Evolutionary conservation across 345 rosid genomes (phyloP), one percentile per base, ranked within the genome.

Genomic region (Aquilaria sinensis): DNA sequence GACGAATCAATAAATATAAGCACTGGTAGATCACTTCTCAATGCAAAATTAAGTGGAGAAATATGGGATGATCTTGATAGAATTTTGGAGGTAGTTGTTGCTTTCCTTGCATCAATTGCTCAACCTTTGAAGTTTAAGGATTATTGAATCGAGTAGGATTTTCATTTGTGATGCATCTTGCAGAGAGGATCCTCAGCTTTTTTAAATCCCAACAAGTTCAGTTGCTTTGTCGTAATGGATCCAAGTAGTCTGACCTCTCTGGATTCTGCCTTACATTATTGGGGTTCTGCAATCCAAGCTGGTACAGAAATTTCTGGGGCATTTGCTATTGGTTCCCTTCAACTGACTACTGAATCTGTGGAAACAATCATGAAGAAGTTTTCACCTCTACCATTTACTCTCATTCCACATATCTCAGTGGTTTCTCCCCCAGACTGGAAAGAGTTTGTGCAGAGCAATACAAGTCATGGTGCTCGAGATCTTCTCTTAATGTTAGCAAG

Each of bases 251-350:
- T 74, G 31, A 56, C 69, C 14, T 87, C 96, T 46, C 72, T 89
- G 60, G 78, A 74, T 66, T 80, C 90, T 12, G 93, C 97, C 9
- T 65, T 84, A 56, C 87, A 85, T 2, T 87, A 83, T 65, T 90
- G 96, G 96, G 96, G 97, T 41, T 83, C 92, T 70, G 67, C 90
- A 37, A 65, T 93, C 66, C 97, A 90, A 80, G 93, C 97, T 32
- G 92, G 94, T 49, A 77, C 83, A 10, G 77, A 73, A 64, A 78
- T 89, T 68, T 81, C 94, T 68, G 97, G 94, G 23, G 97, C 87
- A 14, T 52, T 81, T 54, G 77, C 79, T 60, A 56, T 72, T 53
- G 60, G 72, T 62, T 69, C 82, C 66, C 77, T 76, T 3, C 23
- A 68, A 57, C 56, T 45, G 58, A 58, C 65, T 53, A 49, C 51